Percentiles rank a stretch among this genome's conserved stretches.
These are phyloP conservation scores for Lycium barbarum DNA, from an alignment of 257 asterid genomes.

Conservation along the genomic window DNA sequence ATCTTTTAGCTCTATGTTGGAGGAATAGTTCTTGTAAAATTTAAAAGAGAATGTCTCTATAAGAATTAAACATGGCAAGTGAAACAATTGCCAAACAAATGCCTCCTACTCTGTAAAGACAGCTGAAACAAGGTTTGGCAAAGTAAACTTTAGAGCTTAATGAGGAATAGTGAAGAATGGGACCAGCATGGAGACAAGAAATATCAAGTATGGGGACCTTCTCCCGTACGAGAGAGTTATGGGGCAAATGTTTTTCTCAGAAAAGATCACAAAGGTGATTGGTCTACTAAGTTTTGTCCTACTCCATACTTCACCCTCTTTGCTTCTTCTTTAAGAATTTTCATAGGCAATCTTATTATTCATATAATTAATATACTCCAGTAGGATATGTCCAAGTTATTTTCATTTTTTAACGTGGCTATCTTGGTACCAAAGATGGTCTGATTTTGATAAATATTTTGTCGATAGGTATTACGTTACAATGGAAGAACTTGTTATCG, in stretches of 20 bases:
- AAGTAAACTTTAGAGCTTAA: slow-evolving; percentile 3
- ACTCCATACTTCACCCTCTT: not conserved
- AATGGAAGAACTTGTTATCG: not conserved
- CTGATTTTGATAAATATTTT: not conserved
- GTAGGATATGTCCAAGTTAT: not conserved
- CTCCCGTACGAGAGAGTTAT: not conserved
- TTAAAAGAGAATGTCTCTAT: not conserved
- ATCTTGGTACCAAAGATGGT: not conserved
- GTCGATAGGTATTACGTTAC: not conserved
- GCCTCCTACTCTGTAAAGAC: not conserved
- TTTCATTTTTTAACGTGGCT: not conserved
- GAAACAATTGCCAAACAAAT: not conserved
- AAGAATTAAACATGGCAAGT: not conserved
- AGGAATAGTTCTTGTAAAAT: not conserved
- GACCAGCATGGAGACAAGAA: slow-evolving; percentile 6
- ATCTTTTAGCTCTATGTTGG: not conserved
- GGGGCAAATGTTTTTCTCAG: not conserved
- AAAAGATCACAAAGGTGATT: slow-evolving; percentile 24
- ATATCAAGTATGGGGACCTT: slow-evolving; percentile 6
- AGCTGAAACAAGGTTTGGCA: not conserved
- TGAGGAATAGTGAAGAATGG: slow-evolving; percentile 14
- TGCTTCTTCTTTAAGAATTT: slow-evolving; percentile 27
- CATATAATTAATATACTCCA: not conserved
- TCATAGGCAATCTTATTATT: not conserved
- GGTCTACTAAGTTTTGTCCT: not conserved